Evolutionary conservation across 1,139 yeast species (phyloP).

Genomic region (Blastobotrys arbuscula): DNA sequence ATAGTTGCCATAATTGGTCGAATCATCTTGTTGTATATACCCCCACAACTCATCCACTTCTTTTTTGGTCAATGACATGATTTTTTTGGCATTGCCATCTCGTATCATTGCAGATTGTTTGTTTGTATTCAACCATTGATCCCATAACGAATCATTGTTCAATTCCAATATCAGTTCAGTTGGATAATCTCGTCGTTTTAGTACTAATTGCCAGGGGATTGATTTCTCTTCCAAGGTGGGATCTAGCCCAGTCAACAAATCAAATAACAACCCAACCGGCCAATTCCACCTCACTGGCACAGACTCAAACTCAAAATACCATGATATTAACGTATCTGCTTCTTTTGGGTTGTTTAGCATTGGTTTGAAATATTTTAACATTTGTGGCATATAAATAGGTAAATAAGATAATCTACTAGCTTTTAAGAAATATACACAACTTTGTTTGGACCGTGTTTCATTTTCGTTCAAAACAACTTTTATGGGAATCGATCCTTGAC

Average conservation of each 20-base stretch:
- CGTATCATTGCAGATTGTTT: conserved; percentile 74
- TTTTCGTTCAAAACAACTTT: conserved; percentile 32
- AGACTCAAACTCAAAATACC: conserved; percentile 68
- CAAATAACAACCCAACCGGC: conserved; percentile 71
- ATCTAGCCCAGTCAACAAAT: conserved; percentile 41
- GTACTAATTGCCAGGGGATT: conserved; percentile 47
- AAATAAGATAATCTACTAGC: conserved; percentile 52
- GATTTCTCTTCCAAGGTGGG: conserved; percentile 25
- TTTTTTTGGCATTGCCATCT: conserved; percentile 65
- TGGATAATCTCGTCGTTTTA: conserved; percentile 49
- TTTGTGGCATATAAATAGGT: conserved; percentile 42
- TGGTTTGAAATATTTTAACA: conserved; percentile 44
- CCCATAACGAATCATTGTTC: conserved; percentile 36
- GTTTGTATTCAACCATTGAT: conserved; percentile 65
- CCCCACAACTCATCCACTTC: conserved; percentile 56
- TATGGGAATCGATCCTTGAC: conserved; percentile 55
- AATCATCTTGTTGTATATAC: conserved; percentile 38
- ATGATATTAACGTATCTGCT: conserved; percentile 32
- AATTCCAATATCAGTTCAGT: conserved; percentile 48
- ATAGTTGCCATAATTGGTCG: conserved; percentile 33
- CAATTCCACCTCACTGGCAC: conserved; percentile 66
- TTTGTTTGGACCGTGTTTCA: conserved; percentile 27
- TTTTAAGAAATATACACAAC: conserved; percentile 10
- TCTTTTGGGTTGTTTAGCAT: conserved; percentile 34
- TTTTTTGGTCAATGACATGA: conserved; percentile 65